Evolutionary conservation across 1,284 basidiomycete species (phyloP).

Genomic region (Phaffia rhodozyma): DNA sequence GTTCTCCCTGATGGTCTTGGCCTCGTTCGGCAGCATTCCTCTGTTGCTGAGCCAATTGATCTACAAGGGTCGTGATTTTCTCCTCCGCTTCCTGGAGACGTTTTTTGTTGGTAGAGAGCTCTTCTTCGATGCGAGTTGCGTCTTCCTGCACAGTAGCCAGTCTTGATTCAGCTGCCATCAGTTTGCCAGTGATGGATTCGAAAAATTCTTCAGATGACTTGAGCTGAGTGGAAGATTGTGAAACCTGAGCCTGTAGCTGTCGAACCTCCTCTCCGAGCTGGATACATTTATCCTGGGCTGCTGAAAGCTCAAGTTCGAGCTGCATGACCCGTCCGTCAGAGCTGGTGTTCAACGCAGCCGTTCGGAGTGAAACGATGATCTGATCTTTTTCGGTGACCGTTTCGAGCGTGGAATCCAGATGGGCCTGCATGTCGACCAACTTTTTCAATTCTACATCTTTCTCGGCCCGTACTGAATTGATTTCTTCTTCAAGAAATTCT

Average conservation of each 20-base stretch:
- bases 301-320: slow-evolving; percentile 1
- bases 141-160: not conserved
- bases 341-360: not conserved
- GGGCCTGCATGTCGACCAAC: too few species aligned
- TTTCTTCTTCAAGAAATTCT: not conserved
- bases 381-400: not conserved
- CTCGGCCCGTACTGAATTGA: not conserved
- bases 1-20: not conserved
- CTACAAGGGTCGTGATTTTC: not conserved
- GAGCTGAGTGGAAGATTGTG: not conserved
- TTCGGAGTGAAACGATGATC: not conserved
- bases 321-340: not conserved
- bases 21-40: not conserved
- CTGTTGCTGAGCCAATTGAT: not conserved
- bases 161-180: not conserved
- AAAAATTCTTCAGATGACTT: not conserved
- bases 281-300: not conserved
- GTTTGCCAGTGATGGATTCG: not conserved
- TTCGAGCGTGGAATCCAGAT: not conserved
- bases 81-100: not conserved
- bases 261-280: too few species aligned
- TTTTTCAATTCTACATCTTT: not conserved
- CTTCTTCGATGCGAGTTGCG: not conserved
- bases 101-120: too few species aligned
- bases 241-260: not conserved